These are phyloP conservation scores for Dioscorea dumetorum DNA, from an alignment of 106 monocot species.

Conservation along the genomic window DNA sequence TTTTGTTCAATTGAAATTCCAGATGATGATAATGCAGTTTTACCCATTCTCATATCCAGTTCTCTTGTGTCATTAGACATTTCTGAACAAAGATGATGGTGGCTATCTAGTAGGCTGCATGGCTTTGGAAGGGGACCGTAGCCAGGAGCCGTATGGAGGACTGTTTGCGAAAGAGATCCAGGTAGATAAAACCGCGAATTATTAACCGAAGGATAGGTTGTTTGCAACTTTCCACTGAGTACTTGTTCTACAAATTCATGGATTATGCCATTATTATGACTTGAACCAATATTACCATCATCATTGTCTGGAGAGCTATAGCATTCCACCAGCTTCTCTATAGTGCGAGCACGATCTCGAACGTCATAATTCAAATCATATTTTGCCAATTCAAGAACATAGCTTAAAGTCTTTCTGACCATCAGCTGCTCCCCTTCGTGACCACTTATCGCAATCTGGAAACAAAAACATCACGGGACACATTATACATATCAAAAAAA, in stretches of 20 bases:
- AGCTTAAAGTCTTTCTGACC: slow-evolving; percentile 44
- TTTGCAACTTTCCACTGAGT: slow-evolving; percentile 27
- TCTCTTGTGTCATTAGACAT: neutral
- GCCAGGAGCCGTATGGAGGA: slow-evolving; percentile 93
- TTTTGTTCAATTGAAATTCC: slow-evolving; percentile 55
- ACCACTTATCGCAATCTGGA: slow-evolving; percentile 43
- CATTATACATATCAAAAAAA: no score
- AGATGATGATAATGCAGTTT: slow-evolving; percentile 31
- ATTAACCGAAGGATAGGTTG: slow-evolving; percentile 5
- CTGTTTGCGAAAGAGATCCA: slow-evolving; percentile 86
- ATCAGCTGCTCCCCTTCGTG: slow-evolving; percentile 32
- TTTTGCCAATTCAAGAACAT: slow-evolving; percentile 78
- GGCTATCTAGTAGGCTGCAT: slow-evolving; percentile 39
- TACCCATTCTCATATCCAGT: slow-evolving; percentile 15
- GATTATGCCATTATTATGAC: slow-evolving; percentile 9
- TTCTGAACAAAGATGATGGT: slow-evolving; percentile 6
- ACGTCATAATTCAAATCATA: slow-evolving; percentile 69
- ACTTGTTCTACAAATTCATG: slow-evolving; percentile 32
- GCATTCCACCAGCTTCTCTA: slow-evolving; percentile 43
- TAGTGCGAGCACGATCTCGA: slow-evolving; percentile 72
- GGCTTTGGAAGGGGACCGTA: slow-evolving; percentile 87
- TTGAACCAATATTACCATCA: slow-evolving; percentile 9
- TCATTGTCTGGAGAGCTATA: neutral
- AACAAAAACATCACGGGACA: neutral
- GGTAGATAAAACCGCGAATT: slow-evolving; percentile 70